A percentile compares a stretch with the other conserved stretches of the same genome.
Evolutionary conservation across 2,329 filamentous ascomycete species (phyloP).

Genomic region (Pestalotiopsis sp.): DNA sequence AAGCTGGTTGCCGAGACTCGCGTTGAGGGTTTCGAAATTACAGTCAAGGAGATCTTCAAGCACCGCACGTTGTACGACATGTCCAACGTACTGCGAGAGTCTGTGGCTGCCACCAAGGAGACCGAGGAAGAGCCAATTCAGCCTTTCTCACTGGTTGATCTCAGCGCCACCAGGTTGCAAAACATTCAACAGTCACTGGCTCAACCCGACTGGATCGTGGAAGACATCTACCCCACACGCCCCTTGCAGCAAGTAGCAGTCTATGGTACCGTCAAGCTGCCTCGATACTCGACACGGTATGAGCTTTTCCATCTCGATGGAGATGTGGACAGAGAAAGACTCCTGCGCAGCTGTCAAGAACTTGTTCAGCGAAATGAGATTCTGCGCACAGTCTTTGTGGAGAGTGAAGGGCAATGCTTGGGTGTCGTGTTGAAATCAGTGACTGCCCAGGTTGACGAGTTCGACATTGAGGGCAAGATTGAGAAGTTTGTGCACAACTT

Average conservation of each 20-base stretch:
- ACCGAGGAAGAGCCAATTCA: slow-evolving; percentile 31
- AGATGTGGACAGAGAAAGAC: slow-evolving; percentile 47
- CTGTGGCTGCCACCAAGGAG: slow-evolving; percentile 21
- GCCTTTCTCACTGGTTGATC: slow-evolving; percentile 55
- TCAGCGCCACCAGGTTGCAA: slow-evolving; percentile 45
- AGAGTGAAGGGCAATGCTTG: slow-evolving; percentile 51
- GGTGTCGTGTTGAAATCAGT: slow-evolving; percentile 62
- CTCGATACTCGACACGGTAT: slow-evolving; percentile 66
- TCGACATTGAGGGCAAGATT: slow-evolving; percentile 54
- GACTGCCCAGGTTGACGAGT: slow-evolving; percentile 51
- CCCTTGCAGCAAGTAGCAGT: slow-evolving; percentile 64
- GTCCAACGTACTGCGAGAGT: slow-evolving; percentile 50
- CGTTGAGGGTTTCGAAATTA: slow-evolving; percentile 49
- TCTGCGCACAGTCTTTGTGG: slow-evolving; percentile 67
- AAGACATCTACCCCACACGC: slow-evolving; percentile 60
- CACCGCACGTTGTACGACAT: slow-evolving; percentile 53
- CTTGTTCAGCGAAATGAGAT: slow-evolving; percentile 66
- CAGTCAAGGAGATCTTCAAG: slow-evolving; percentile 59
- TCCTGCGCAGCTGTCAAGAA: slow-evolving; percentile 53
- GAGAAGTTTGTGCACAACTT: slow-evolving; percentile 56
- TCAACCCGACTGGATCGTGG: slow-evolving; percentile 52
- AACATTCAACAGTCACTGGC: slow-evolving; percentile 55
- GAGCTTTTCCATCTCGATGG: slow-evolving; percentile 65
- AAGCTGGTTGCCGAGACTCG: slow-evolving; percentile 60
- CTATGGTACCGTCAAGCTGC: slow-evolving; percentile 57